These are phyloP conservation scores for Leptographium procerum DNA, from an alignment of 2,329 filamentous ascomycete genomes.

Conservation along the genomic window DNA sequence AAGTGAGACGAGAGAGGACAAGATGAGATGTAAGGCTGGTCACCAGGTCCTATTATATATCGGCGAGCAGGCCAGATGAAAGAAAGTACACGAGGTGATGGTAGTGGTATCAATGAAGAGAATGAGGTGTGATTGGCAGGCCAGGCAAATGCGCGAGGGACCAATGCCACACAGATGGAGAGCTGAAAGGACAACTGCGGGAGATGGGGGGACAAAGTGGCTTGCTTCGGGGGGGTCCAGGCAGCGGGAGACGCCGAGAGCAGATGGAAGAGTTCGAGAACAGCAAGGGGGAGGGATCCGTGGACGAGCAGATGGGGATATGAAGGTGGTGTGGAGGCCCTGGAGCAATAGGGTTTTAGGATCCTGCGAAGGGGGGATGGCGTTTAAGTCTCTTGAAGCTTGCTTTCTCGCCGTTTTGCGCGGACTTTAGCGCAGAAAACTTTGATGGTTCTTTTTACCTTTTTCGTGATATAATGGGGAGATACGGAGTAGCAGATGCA, in stretches of 20 bases:
- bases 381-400: background rate
- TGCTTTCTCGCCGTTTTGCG: background rate
- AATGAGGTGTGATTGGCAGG: background rate
- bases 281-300: background rate
- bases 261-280: slow-evolving; percentile 3
- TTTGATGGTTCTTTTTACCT: background rate
- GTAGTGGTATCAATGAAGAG: background rate
- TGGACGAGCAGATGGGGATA: background rate
- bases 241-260: slow-evolving; percentile 11
- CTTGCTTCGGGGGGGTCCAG: slow-evolving; percentile 5
- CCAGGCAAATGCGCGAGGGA: background rate
- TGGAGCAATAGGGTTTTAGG: background rate
- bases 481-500: background rate
- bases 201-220: background rate
- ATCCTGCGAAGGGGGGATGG: background rate
- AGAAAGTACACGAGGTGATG: background rate
- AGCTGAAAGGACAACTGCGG: background rate
- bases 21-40: background rate
- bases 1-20: background rate
- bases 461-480: background rate
- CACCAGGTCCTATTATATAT: background rate
- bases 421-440: background rate
- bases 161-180: background rate
- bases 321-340: background rate
- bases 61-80: background rate